A percentile compares a stretch with the other conserved stretches of the same genome.
These are phyloP conservation scores for Fusarium torulosum DNA, from an alignment of 2,329 filamentous ascomycete genomes.

Conservation along the genomic window DNA sequence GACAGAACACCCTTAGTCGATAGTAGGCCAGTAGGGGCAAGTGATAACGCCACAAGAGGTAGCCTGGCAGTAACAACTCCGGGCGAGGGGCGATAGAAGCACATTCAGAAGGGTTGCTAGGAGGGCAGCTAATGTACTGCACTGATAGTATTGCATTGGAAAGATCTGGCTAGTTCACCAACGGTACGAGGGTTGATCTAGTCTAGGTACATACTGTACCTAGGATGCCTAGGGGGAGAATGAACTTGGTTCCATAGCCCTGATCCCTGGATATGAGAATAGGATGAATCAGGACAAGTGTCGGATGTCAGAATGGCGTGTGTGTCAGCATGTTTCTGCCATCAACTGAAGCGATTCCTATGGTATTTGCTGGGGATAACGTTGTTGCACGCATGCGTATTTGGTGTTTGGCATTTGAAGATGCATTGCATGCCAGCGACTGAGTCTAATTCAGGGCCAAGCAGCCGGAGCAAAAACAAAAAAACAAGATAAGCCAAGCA, in stretches of 20 bases:
- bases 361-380: constrained; percentile 6
- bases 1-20: background rate
- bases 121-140: background rate
- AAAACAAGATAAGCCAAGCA: background rate
- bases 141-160: background rate
- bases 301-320: constrained; percentile 9
- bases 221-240: background rate
- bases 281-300: constrained; percentile 7
- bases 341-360: background rate
- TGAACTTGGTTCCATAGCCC: constrained; percentile 5
- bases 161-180: constrained; percentile 7
- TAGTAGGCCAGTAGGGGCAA: background rate
- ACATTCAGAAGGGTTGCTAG: background rate
- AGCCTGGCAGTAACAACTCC: background rate
- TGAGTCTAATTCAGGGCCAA: background rate
- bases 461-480: background rate
- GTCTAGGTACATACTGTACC: background rate
- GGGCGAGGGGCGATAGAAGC: background rate
- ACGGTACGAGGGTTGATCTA: constrained; percentile 1
- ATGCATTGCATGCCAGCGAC: background rate
- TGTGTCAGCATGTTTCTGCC: background rate
- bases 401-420: no score
- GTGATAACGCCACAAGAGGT: constrained; percentile 2
- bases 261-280: background rate
- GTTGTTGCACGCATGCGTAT: background rate